Base-by-base conservation (phyloP, 805 yeast species). In the Kodamaea hsintzibuensis region DNA sequence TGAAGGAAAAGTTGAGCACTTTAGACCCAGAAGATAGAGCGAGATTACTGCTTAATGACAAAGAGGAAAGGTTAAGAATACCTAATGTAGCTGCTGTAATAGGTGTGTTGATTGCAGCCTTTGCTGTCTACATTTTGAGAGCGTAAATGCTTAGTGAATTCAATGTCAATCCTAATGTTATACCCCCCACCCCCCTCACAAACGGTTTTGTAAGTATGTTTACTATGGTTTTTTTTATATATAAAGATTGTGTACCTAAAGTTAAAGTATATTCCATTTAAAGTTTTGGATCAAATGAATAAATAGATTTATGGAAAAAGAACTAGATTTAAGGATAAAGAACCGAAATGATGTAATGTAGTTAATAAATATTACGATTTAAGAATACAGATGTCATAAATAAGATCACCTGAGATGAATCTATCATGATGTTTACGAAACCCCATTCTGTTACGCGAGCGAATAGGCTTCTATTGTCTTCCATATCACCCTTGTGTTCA, bases 11-110 rank as follows among this genome's bases (percentile, higher is more conserved):
- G 37, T 70, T 72, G 25, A 81, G 78, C 53, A 58, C 69, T 27
- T 61, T 76, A 52, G 90, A 86, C 62, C 86, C 89, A 0, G 93
- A 88, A 62, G 93, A 88, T 67, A 78, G 88, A 54, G 84, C 87
- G 7, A 59, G 79, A 50, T 60, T 72, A 22, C 57, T 67, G 43
- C 59, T 16, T 27, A 22, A 38, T 25, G 38, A 33, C 16, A 35
- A 44, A 12, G 40, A 47, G 30, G 51, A 51, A 22, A 17, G 33
- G 4, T 30, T 48, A 30, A 17, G 54, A 13, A 33, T 49, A 18
- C 50, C 47, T 27, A 46, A 40, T 7, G 38, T 49, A 5, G 46
- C 47, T 30, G 53, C 55, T 27, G 50, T 53, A 16, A 45, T 42
- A 25, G 56, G 52, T 4, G 53, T 52, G 1, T 54, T 47, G 46